Base-by-base conservation (phyloP, 305 asterid species). In the Fraxinus angustifolia region DNA sequence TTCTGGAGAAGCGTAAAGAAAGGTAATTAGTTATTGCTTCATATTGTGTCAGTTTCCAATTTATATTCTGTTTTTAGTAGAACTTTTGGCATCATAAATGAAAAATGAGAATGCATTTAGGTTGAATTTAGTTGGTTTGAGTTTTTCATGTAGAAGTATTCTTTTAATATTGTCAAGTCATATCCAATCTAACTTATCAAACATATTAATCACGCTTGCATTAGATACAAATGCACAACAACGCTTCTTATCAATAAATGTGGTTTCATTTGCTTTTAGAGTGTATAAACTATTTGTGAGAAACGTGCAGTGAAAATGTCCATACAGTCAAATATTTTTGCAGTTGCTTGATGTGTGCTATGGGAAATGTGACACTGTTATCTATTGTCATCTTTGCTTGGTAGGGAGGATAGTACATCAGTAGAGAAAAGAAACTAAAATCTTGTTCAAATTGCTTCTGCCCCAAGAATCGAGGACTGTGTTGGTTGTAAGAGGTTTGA, bases 1-100 rank as follows among this genome's bases (percentile, higher is more conserved):
- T 91, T 82, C 70, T 91, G 84, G 93, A 91, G 89, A 91, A 86
- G 85, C 93, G 94, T 82, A 89, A 88, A 79, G 93, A 91, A 80
- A 89, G 94, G 94, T 91, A 80, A 77, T 45, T 14, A 31, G 7
- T 8, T 35, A 12, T 75, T 67, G 68, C 60, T 33, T n/a, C 35
- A 26, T 53, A 36, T 48, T 70, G 21, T 71, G 17, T 1, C 1
- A 17, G 8, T 31, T 31, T 28, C 38, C 6, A 26, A 3, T 72
- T 48, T 10, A 48, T 38, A 7, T 5, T 4, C 30, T 10, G 73
- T 65, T 28, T 26, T 65, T 65, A 23, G 73, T 67, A 11, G 8
- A 10, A 12, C 17, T 28, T 11, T 7, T 21, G 21, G 72, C 50
- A 56, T n/a, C 60, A 33, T 78, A 12, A 28, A 67, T 4, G 36